Base-by-base conservation (phyloP, 176 grass and related monocot genomes). In the Hsuehochloa calcarea region DNA sequence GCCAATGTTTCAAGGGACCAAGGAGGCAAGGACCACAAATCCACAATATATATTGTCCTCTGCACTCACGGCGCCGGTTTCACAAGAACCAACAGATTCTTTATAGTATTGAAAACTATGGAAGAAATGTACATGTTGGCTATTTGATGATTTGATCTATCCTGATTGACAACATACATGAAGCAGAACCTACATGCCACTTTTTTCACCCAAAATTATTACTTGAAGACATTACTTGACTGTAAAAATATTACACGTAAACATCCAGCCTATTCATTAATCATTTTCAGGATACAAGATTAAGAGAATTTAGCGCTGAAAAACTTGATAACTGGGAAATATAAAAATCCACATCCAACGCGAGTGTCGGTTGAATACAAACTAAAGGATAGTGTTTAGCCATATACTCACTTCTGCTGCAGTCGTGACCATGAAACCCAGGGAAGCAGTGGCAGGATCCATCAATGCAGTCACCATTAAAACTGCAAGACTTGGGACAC, bases 391-490 rank as follows among this genome's bases (percentile, higher is more conserved):
- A 45, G 38, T 41, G 40, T 27, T 47, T 16, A 72, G 40, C 40
- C 14, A 4, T 60, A 73, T 62, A 90, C 97, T 88, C 55, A 99
- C 97, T 89, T 91, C 82, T 87, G 75, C 93, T 91, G 66, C 97
- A 99, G 40, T 99, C 88, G 59, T 74, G 86, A 35, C 92, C 91
- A 84, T 94, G 91, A 85, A 99, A 99, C 56, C 96, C 97, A 87
- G 91, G 84, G 75, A 99, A 99, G 90, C 97, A 99, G 61, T 89
- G 93, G 51, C 97, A 99, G 60, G 82, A 88, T 61, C 91, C 97
- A 94, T 92, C 88, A 84, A 99, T 81, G 85, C 97, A 99, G 77
- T 94, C 92, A 80, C 97, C 97, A 25, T 96, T 99, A 38, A 89
- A 92, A 87, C 86, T 94, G 75, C 97, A 99, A 1, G 84, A 94